Percentiles rank a stretch among this genome's conserved stretches.
Conservation (phyloP, 495 filamentous ascomycete species). For the Pseudomonodictys pantanalensis region DNA sequence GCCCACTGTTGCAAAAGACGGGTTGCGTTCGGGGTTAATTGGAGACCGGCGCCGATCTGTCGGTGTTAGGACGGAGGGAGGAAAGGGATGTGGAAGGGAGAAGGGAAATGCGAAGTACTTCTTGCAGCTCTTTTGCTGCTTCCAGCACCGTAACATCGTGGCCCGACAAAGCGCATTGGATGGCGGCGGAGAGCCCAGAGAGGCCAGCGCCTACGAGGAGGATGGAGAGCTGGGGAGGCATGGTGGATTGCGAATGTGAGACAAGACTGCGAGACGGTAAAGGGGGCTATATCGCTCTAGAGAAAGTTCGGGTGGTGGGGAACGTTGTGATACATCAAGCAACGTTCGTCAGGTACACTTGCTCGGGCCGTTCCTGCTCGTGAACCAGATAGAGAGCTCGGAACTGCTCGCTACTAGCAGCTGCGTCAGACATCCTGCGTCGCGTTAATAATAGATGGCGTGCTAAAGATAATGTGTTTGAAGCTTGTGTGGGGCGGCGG, state of each 20-base stretch:
- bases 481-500: too few species aligned
- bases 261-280: background rate
- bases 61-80: background rate
- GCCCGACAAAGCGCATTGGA: constrained; percentile 55
- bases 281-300: background rate
- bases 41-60: constrained; percentile 39
- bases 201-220: constrained; percentile 65
- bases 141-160: constrained; percentile 63
- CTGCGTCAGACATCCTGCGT: too few species aligned
- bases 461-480: too few species aligned
- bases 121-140: constrained; percentile 41
- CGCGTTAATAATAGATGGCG: too few species aligned
- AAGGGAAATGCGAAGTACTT: background rate
- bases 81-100: background rate
- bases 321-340: background rate
- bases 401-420: too few species aligned
- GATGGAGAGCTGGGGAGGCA: constrained; percentile 34
- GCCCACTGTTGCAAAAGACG: constrained; percentile 35
- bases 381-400: background rate
- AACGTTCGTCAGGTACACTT: background rate
- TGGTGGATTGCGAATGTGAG: background rate
- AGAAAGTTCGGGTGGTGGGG: background rate
- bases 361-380: background rate
- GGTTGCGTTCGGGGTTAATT: constrained; percentile 38
- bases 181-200: constrained; percentile 61